Evolutionary conservation across 768 basidiomycete species (phyloP).

Genomic region (Termitomyces sp.): DNA sequence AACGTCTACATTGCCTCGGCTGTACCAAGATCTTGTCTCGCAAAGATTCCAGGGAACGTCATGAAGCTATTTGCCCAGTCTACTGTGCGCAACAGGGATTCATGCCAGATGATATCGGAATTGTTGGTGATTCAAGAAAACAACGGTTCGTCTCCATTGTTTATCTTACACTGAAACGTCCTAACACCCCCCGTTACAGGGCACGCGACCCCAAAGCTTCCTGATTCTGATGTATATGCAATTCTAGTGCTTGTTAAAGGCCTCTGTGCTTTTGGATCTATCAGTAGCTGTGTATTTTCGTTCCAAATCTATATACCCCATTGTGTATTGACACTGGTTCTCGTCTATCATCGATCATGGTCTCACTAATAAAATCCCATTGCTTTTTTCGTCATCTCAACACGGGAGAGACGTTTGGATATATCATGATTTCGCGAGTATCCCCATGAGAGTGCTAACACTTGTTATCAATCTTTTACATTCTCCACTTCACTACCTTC

Average conservation of each 20-base stretch:
- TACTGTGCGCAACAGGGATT: neutral
- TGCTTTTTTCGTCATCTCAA: neutral
- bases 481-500: neutral
- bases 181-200: neutral
- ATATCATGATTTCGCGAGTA: too few relatives aligned
- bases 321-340: neutral
- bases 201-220: neutral
- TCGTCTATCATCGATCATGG: neutral
- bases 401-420: too few relatives aligned
- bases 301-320: neutral
- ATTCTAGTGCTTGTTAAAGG: neutral
- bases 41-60: slow-evolving; percentile 10
- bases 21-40: slow-evolving; percentile 11
- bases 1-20: slow-evolving; percentile 7
- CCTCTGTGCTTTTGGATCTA: neutral
- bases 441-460: neutral
- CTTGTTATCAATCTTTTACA: neutral
- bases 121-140: neutral
- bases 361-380: neutral
- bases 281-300: neutral
- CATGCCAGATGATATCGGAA: neutral
- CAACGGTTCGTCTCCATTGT: neutral
- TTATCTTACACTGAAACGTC: neutral
- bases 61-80: slow-evolving; percentile 5
- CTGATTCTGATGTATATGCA: neutral